Evolutionary conservation across 805 yeast species (phyloP).

Genomic region (Candida piceae): DNA sequence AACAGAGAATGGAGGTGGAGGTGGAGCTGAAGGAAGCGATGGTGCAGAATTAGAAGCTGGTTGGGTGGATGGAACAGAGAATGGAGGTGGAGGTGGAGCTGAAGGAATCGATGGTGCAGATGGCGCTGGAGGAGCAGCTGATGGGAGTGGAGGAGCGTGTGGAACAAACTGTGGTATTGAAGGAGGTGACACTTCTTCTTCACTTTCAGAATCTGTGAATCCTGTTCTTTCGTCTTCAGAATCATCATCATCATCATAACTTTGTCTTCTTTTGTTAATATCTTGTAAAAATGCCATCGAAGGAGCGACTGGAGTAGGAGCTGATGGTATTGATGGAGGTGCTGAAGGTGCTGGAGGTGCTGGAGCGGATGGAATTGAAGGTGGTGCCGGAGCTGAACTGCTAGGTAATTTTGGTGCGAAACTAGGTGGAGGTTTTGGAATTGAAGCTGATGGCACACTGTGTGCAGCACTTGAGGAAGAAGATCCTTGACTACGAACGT

Average conservation of each 20-base stretch:
- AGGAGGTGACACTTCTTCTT: constrained; percentile 16
- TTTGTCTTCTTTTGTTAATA: constrained; percentile 45
- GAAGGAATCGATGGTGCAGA: constrained; percentile 11
- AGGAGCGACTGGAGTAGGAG: constrained; percentile 19
- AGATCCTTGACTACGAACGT: constrained; percentile 16
- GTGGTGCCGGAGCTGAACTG: constrained; percentile 18
- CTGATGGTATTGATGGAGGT: constrained; percentile 18
- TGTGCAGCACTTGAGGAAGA: constrained; percentile 16
- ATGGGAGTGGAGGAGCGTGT: no score
- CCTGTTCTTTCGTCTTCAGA: constrained; percentile 12
- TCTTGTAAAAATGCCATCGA: constrained; percentile 31
- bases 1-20: constrained; percentile 15
- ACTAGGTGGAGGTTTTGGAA: constrained; percentile 17
- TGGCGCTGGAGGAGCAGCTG: constrained; percentile 18
- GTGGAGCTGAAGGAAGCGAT: constrained; percentile 15
- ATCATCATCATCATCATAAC: constrained; percentile 37
- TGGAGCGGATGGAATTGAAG: constrained; percentile 8
- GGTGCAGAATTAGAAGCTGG: constrained; percentile 15
- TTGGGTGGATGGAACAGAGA: constrained; percentile 5
- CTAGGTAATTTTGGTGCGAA: constrained; percentile 18
- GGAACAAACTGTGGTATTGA: no score
- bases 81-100: constrained; percentile 18
- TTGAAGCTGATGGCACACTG: constrained; percentile 5
- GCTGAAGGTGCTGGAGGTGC: constrained; percentile 2
- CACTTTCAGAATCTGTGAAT: constrained; percentile 23